Percentiles rank a stretch among this genome's conserved stretches.
Conservation (phyloP, 352 stramenopile genomes). For the Phytophthora tentaculata region DNA sequence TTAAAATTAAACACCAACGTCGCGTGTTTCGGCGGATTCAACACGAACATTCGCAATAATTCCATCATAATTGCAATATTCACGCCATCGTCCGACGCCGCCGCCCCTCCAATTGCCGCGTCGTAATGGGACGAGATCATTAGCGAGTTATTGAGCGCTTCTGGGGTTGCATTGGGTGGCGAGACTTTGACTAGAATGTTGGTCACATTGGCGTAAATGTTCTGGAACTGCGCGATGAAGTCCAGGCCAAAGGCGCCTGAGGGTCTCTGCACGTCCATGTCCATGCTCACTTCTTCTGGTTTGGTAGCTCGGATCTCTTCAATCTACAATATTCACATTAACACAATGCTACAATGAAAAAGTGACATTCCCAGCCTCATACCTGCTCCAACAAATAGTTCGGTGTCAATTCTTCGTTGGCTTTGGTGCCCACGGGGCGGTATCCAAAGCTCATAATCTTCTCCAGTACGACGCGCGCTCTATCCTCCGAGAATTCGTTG, state of each 20-base stretch:
- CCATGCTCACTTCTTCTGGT: conserved; percentile 41
- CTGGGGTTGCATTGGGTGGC: conserved; percentile 26
- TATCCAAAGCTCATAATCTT: conserved; percentile 79
- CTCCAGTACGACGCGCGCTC: conserved; percentile 65
- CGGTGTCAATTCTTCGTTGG: conserved; percentile 73
- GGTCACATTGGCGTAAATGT: conserved; percentile 87
- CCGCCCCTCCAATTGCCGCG: conserved; percentile 70
- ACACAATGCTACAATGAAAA: conserved; percentile 8
- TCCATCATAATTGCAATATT: conserved; percentile 88
- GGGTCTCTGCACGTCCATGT: conserved; percentile 71
- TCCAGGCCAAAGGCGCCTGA: conserved; percentile 78
- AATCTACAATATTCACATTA: conserved; percentile 49
- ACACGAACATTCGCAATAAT: conserved; percentile 53
- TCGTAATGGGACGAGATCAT: conserved; percentile 87
- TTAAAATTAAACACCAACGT: conserved; percentile 87
- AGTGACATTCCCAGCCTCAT: not conserved
- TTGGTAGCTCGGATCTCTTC: conserved; percentile 53
- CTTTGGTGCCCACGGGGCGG: conserved; percentile 62
- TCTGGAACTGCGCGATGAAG: conserved; percentile 84
- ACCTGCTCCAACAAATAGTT: conserved; percentile 62
- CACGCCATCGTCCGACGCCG: conserved; percentile 78
- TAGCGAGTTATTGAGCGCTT: conserved; percentile 55
- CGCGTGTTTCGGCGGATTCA: conserved; percentile 48
- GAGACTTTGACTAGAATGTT: conserved; percentile 79
- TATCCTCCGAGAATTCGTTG: conserved; percentile 57